phyloP scores from a whole-genome alignment of 805 yeast species.

The Ogataea wickerhamii region DNA sequence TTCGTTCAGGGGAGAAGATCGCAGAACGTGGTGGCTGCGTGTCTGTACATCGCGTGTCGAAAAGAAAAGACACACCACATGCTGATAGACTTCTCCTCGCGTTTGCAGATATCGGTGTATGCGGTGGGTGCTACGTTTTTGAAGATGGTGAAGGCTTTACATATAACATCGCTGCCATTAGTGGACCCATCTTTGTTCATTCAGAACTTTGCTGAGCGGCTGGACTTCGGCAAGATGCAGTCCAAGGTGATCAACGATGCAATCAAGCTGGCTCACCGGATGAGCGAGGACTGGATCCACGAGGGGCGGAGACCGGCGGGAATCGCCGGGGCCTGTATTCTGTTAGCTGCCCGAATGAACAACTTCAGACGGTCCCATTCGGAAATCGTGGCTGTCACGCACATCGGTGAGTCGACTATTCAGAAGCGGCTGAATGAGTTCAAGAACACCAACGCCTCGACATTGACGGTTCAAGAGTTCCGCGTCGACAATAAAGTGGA shows the following conservation, averaged over 20 bases:
- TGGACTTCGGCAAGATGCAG: conserved; percentile 73
- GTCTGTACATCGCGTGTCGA: conserved; percentile 92
- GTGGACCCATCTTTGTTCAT: conserved; percentile 94
- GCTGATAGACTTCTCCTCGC: conserved; percentile 91
- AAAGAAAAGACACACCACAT: conserved; percentile 88
- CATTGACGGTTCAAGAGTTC: conserved; percentile 68
- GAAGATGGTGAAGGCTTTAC: conserved; percentile 83
- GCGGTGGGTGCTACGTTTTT: conserved; percentile 95
- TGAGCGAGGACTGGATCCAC: conserved; percentile 94
- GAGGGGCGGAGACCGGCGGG: conserved; percentile 99
- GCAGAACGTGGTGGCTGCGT: conserved; percentile 92
- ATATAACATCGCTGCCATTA: conserved; percentile 72
- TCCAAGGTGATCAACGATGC: conserved; percentile 85
- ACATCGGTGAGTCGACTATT: conserved; percentile 89
- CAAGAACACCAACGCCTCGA: conserved; percentile 69
- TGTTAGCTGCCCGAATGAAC: conserved; percentile 96
- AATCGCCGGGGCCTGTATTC: conserved; percentile 92
- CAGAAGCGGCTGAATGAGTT: conserved; percentile 90
- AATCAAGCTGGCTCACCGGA: conserved; percentile 75
- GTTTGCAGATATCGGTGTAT: conserved; percentile 86
- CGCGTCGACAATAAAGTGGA: conserved; percentile 43
- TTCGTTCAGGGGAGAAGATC: conserved; percentile 97
- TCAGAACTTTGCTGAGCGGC: conserved; percentile 86
- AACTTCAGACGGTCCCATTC: conserved; percentile 87
- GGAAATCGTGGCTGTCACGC: conserved; percentile 93